These are phyloP conservation scores for Tulasnella sp. DNA, from an alignment of 768 basidiomycete species.

Conservation along the genomic window DNA sequence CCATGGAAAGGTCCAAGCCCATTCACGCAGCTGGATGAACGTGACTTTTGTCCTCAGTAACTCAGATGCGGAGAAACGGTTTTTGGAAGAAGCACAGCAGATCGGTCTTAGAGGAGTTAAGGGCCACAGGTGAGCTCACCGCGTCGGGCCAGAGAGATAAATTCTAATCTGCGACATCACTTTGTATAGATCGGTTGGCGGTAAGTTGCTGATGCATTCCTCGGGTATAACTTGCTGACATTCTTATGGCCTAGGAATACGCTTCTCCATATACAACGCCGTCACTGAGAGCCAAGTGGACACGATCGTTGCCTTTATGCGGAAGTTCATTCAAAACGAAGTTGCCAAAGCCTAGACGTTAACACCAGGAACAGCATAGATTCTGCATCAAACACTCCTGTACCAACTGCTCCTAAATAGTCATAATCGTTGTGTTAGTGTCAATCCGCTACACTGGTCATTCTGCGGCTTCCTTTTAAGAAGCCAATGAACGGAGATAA, in stretches of 20 bases:
- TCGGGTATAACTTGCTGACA: neutral
- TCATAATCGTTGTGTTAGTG: no score
- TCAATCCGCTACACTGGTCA: no score
- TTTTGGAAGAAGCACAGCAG: conserved; percentile 68
- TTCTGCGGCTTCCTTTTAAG: no score
- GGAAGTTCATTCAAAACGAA: conserved; percentile 23
- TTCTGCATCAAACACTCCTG: no score
- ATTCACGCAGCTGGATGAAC: conserved; percentile 91
- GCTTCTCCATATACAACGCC: conserved; percentile 83
- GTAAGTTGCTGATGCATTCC: conserved; percentile 22
- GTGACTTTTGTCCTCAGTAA: conserved; percentile 70
- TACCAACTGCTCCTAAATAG: no score
- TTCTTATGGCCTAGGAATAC: conserved; percentile 39
- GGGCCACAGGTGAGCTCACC: conserved; percentile 75
- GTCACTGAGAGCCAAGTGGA: conserved; percentile 65
- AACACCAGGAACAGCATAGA: no score
- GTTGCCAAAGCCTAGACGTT: conserved; percentile 27
- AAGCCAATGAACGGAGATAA: no score
- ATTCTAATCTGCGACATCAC: no score
- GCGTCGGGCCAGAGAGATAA: no score
- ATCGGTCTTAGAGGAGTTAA: conserved; percentile 75
- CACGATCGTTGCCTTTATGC: conserved; percentile 30
- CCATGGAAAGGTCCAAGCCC: conserved; percentile 55
- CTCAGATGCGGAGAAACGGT: conserved; percentile 58
- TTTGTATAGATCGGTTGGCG: conserved; percentile 42